Evolutionary conservation across 2,329 filamentous ascomycete genomes (phyloP).

Genomic region (Paraconiothyrium sp.): DNA sequence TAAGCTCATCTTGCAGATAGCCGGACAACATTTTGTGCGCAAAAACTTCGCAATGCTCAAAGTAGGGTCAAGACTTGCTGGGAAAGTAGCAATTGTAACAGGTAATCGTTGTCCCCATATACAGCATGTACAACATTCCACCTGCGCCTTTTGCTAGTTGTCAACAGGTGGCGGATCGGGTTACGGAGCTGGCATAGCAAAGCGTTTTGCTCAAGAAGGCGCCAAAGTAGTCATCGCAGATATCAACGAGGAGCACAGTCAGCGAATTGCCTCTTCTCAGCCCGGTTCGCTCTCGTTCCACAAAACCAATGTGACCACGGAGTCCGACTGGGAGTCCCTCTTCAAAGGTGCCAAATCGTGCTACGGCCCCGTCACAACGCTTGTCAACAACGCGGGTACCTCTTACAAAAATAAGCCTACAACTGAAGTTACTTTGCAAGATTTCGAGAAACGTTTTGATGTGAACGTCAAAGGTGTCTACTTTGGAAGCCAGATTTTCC

Average conservation of each 20-base stretch:
- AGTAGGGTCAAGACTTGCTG: conserved; percentile 1
- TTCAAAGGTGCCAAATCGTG: neutral
- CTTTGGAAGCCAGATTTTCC: conserved; percentile 64
- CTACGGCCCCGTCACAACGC: conserved; percentile 64
- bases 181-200: conserved; percentile 67
- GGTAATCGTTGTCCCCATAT: neutral
- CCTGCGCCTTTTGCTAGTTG: neutral
- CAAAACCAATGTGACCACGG: conserved; percentile 58
- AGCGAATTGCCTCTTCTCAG: conserved; percentile 24
- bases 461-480: conserved; percentile 72
- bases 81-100: conserved; percentile 13
- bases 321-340: conserved; percentile 56
- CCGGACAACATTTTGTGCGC: neutral
- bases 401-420: conserved; percentile 54
- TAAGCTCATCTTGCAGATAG: neutral
- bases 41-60: neutral
- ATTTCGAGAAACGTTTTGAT: conserved; percentile 66
- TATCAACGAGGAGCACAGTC: conserved; percentile 37
- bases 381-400: conserved; percentile 66
- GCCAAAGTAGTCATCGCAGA: conserved; percentile 67
- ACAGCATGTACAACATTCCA: neutral
- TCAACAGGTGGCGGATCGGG: conserved; percentile 54
- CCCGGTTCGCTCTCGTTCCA: conserved; percentile 22
- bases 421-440: conserved; percentile 63
- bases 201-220: conserved; percentile 67